Percentiles rank a stretch among this genome's conserved stretches.
These are phyloP conservation scores for Boechera stricta DNA, from an alignment of 345 rosid species.

Conservation along the genomic window DNA sequence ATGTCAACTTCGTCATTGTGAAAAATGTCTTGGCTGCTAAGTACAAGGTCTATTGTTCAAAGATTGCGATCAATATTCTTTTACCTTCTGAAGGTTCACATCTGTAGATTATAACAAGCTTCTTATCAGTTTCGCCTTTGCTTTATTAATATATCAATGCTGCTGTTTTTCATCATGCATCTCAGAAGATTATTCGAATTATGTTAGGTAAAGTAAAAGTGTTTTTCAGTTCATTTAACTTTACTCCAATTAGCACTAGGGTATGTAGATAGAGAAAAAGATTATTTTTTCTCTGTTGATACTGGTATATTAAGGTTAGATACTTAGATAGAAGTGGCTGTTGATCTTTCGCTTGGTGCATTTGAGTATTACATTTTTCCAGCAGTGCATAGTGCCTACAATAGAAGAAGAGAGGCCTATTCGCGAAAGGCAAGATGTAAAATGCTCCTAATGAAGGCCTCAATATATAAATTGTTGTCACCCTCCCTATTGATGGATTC, in stretches of 20 bases:
- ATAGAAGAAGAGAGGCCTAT: conserved; percentile 14
- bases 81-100: conserved; percentile 31
- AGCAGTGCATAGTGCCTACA: conserved; percentile 14
- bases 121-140: conserved; percentile 14
- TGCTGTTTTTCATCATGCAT: conserved; percentile 19
- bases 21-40: conserved; percentile 94
- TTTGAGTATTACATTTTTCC: conserved; percentile 20
- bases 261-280: conserved; percentile 12
- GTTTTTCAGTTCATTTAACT: conserved; percentile 1
- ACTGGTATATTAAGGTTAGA: conserved; percentile 5
- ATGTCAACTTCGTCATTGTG: conserved; percentile 82
- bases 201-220: conserved; percentile 2
- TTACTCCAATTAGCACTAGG: conserved; percentile 13
- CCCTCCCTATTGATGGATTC: conserved; percentile 14
- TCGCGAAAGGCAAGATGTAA: conserved; percentile 7
- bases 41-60: conserved; percentile 72
- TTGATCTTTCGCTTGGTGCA: conserved; percentile 15
- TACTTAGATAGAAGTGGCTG: conserved; percentile 12
- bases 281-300: conserved; percentile 3
- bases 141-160: conserved; percentile 17
- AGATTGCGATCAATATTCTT: conserved; percentile 30
- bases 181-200: conserved; percentile 6
- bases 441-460: conserved; percentile 21
- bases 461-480: conserved; percentile 23
- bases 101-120: conserved; percentile 37